Percentiles rank a stretch among this genome's conserved stretches.
These are phyloP conservation scores for Cyclotella baltica DNA, from an alignment of 108 stramenopile species.

Conservation along the genomic window DNA sequence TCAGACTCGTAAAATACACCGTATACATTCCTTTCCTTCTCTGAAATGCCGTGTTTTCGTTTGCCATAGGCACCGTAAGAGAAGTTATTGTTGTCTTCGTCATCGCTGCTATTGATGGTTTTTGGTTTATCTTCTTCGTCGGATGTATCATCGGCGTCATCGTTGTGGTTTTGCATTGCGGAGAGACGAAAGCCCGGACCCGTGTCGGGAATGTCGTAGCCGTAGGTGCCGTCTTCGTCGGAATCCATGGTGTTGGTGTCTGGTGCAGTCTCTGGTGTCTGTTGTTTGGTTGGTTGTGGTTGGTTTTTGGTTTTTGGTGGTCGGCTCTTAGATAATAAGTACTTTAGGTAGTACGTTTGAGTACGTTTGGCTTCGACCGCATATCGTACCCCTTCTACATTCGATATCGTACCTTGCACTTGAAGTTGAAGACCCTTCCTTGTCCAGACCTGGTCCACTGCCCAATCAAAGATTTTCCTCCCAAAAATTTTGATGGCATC, in stretches of 20 bases:
- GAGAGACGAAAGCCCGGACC: constrained; percentile 19
- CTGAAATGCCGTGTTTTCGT: constrained; percentile 9
- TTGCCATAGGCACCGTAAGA: constrained; percentile 38
- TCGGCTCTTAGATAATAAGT: too few species aligned
- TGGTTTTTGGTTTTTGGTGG: too few species aligned
- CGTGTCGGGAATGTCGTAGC: constrained; percentile 31
- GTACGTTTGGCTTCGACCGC: too few species aligned
- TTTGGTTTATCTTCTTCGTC: constrained; percentile 2
- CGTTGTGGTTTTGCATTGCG: neutral
- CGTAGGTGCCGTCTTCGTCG: constrained; percentile 26
- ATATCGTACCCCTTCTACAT: too few species aligned
- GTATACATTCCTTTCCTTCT: constrained; percentile 43
- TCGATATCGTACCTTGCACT: too few species aligned
- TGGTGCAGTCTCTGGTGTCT: too few species aligned
- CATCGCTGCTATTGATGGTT: neutral
- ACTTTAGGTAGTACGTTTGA: too few species aligned
- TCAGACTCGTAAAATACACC: constrained; percentile 48
- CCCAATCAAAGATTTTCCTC: too few species aligned
- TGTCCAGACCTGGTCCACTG: too few species aligned
- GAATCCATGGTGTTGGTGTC: constrained; percentile 18
- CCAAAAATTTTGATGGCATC: too few species aligned
- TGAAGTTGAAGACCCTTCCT: too few species aligned
- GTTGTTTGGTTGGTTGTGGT: too few species aligned
- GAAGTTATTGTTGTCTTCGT: constrained; percentile 34
- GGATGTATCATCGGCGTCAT: neutral